Evolutionary conservation across 768 basidiomycete genomes (phyloP).

Genomic region (Rhodotorula kratochvilovae): DNA sequence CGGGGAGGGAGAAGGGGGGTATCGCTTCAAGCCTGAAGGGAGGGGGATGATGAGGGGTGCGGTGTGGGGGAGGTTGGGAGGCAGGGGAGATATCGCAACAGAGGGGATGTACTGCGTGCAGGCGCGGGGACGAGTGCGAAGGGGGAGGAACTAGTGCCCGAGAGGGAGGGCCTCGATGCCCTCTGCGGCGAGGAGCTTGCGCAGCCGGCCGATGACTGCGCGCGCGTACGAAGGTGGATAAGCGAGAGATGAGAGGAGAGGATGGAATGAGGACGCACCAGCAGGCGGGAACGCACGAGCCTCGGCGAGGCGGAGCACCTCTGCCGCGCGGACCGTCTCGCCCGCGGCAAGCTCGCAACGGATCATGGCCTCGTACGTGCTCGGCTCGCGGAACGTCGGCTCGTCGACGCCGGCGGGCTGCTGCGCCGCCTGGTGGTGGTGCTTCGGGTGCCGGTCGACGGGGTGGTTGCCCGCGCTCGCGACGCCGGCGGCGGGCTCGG

Average conservation of each 20-base stretch:
- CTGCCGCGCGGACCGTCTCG: conserved; percentile 64
- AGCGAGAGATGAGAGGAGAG: not conserved
- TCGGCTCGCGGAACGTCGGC: conserved; percentile 85
- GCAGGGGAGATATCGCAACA: too few relatives aligned
- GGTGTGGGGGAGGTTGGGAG: too few relatives aligned
- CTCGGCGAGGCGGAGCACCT: conserved; percentile 55
- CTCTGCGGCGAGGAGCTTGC: conserved; percentile 24
- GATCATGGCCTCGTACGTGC: conserved; percentile 94
- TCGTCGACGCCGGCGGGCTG: conserved; percentile 39
- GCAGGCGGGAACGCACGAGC: conserved; percentile 41
- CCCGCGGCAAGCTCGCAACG: conserved; percentile 79
- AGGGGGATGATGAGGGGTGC: not conserved
- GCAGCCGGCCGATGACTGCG: conserved; percentile 28
- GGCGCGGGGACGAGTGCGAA: not conserved
- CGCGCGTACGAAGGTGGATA: not conserved
- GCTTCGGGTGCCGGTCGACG: conserved; percentile 55
- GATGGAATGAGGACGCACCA: conserved; percentile 17
- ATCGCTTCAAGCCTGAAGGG: not conserved
- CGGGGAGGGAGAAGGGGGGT: not conserved
- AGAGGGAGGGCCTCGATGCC: conserved; percentile 22
- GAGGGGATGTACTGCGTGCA: too few relatives aligned
- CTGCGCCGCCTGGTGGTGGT: conserved; percentile 21
- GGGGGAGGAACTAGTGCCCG: not conserved
- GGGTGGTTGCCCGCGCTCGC: conserved; percentile 86
- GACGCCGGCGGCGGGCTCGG: conserved; percentile 74